phyloP scores from a whole-genome alignment of 2,329 filamentous ascomycete genomes.

The Botrytis fragariae region DNA sequence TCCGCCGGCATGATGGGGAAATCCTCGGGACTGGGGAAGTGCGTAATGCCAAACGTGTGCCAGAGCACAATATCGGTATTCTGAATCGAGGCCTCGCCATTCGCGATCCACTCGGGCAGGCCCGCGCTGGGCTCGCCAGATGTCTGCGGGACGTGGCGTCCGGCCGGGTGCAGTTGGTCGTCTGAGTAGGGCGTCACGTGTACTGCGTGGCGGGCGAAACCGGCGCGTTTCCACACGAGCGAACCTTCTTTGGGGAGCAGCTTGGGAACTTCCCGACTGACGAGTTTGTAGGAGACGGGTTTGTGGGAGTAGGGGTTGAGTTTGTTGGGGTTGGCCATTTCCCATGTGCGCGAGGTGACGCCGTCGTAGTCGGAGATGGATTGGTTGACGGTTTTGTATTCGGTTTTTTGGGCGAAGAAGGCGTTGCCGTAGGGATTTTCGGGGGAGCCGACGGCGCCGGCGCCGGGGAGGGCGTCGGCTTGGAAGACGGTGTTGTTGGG shows the following conservation, averaged over 20 bases:
- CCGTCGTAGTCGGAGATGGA: conserved; percentile 79
- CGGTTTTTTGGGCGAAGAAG: conserved; percentile 82
- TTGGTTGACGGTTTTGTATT: conserved; percentile 67
- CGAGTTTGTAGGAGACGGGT: conserved; percentile 82
- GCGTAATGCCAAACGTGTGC: conserved; percentile 90
- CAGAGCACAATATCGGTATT: conserved; percentile 87
- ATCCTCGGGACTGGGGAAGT: conserved; percentile 87
- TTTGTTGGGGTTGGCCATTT: conserved; percentile 81
- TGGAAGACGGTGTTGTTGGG: conserved; percentile 82
- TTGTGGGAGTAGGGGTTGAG: conserved; percentile 85
- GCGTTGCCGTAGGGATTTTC: conserved; percentile 90
- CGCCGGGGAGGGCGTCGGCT: conserved; percentile 69
- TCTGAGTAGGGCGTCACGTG: conserved; percentile 65
- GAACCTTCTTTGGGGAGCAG: conserved; percentile 78
- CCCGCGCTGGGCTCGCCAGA: conserved; percentile 46
- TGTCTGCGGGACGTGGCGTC: conserved; percentile 60
- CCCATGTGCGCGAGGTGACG: conserved; percentile 78
- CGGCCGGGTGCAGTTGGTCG: conserved; percentile 58
- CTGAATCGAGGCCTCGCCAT: conserved; percentile 66
- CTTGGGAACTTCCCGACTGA: conserved; percentile 77
- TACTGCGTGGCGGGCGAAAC: conserved; percentile 57
- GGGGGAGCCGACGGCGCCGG: conserved; percentile 71
- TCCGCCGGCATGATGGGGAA: conserved; percentile 90
- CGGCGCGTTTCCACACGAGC: conserved; percentile 64
- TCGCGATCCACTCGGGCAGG: conserved; percentile 49